Conservation (phyloP, 2,329 filamentous ascomycete species). For the Leptographium flavum region DNA sequence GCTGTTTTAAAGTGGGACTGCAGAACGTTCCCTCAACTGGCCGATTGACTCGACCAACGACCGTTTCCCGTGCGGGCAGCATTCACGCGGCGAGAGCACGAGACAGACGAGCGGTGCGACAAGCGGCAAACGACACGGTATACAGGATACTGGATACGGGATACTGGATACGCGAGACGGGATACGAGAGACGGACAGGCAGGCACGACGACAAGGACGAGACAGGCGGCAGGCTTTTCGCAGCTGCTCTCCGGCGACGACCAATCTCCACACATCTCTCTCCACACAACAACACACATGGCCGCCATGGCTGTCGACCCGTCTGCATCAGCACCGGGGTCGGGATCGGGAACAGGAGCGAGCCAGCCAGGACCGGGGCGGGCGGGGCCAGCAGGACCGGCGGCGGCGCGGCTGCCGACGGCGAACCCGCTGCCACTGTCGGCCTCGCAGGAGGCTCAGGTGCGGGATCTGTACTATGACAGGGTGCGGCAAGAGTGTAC, state of each 20-base stretch:
- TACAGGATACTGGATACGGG: too few relatives aligned
- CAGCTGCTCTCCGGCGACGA: too few relatives aligned
- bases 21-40: not conserved
- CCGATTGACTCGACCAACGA: not conserved
- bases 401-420: slow-evolving; percentile 32
- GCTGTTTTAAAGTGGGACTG: slow-evolving; percentile 1
- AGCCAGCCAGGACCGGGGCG: slow-evolving; percentile 11
- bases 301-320: slow-evolving; percentile 26
- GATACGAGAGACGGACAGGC: too few relatives aligned
- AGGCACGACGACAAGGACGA: too few relatives aligned
- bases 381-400: slow-evolving; percentile 6
- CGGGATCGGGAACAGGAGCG: slow-evolving; percentile 15
- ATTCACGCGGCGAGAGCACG: too few relatives aligned
- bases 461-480: slow-evolving; percentile 67
- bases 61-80: too few relatives aligned
- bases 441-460: slow-evolving; percentile 66
- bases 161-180: too few relatives aligned
- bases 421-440: slow-evolving; percentile 75
- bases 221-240: too few relatives aligned
- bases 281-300: too few relatives aligned
- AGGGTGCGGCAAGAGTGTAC: slow-evolving; percentile 64
- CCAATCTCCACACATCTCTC: too few relatives aligned
- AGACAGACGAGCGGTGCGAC: too few relatives aligned
- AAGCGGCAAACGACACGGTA: too few relatives aligned
- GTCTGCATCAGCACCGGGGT: slow-evolving; percentile 17